phyloP scores from a whole-genome alignment of 257 asterid species.

The Apocynum venetum region DNA sequence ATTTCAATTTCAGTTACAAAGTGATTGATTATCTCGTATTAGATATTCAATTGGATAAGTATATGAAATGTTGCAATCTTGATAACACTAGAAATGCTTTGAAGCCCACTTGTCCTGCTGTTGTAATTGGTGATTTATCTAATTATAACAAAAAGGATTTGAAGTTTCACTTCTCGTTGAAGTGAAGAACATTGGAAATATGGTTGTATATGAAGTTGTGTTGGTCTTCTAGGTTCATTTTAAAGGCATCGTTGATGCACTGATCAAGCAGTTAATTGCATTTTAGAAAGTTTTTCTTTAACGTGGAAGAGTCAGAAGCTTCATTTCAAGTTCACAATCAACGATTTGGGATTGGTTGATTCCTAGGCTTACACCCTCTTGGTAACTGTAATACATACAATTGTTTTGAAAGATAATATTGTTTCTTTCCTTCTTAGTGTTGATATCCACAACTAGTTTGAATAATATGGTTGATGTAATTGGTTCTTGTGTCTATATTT shows the following conservation, averaged over 20 bases:
- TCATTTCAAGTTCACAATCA: slow-evolving; percentile 21
- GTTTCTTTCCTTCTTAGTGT: slow-evolving; percentile 18
- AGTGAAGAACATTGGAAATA: slow-evolving; percentile 23
- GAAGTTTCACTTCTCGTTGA: slow-evolving; percentile 9
- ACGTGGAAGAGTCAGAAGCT: slow-evolving; percentile 14
- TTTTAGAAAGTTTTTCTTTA: slow-evolving; percentile 31
- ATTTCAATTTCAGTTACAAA: slow-evolving; percentile 32
- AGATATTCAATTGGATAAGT: slow-evolving; percentile 17
- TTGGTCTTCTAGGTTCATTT: slow-evolving; percentile 32
- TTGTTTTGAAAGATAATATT: slow-evolving; percentile 29
- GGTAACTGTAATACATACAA: slow-evolving; percentile 30
- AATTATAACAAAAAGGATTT: neutral
- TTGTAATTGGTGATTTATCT: slow-evolving; percentile 21
- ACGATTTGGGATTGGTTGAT: slow-evolving; percentile 29
- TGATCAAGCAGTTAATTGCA: slow-evolving; percentile 28
- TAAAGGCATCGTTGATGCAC: slow-evolving; percentile 20
- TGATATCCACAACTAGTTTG: neutral
- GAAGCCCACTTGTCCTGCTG: slow-evolving; percentile 18
- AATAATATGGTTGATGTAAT: too few species aligned
- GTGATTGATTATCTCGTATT: neutral
- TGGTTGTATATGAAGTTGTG: slow-evolving; percentile 30
- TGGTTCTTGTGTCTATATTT: too few species aligned
- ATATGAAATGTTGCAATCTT: slow-evolving; percentile 31
- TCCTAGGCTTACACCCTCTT: slow-evolving; percentile 27
- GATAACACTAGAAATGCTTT: slow-evolving; percentile 6